phyloP scores from a whole-genome alignment of 2,329 filamentous ascomycete species.

The Endocalyx cinctus region DNA sequence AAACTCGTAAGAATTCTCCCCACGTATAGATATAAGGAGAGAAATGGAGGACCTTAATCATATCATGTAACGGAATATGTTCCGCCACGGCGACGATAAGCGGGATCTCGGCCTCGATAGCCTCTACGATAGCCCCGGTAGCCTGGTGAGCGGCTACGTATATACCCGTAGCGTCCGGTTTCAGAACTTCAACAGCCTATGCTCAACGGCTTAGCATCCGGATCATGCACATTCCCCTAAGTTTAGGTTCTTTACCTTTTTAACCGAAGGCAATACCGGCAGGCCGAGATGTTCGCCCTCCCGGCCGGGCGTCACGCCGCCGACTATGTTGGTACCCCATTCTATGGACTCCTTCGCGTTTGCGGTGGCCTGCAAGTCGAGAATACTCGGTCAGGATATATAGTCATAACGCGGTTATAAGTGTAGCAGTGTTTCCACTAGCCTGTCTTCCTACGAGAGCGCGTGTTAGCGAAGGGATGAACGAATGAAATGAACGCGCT shows the following conservation, averaged over 20 bases:
- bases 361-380: conserved; percentile 66
- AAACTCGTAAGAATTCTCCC: conserved; percentile 6
- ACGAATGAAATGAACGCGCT: too few relatives aligned
- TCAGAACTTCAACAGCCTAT: conserved; percentile 66
- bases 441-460: conserved; percentile 17
- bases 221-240: too few relatives aligned
- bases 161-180: conserved; percentile 73
- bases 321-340: conserved; percentile 78
- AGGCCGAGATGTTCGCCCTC: conserved; percentile 68
- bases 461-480: background rate
- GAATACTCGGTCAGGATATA: too few relatives aligned
- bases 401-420: too few relatives aligned
- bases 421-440: too few relatives aligned
- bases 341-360: conserved; percentile 72
- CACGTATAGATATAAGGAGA: too few relatives aligned
- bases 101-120: conserved; percentile 71
- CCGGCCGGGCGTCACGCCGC: conserved; percentile 69
- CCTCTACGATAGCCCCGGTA: conserved; percentile 69
- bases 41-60: conserved; percentile 66
- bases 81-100: conserved; percentile 73
- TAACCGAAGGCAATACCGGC: conserved; percentile 65
- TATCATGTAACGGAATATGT: conserved; percentile 69
- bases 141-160: conserved; percentile 76
- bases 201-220: background rate
- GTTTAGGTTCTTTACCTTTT: conserved; percentile 45